Percentiles rank a stretch among this genome's conserved stretches.
phyloP scores from a whole-genome alignment of 164 flowering plant species.

The Euptelea pleiosperma region DNA sequence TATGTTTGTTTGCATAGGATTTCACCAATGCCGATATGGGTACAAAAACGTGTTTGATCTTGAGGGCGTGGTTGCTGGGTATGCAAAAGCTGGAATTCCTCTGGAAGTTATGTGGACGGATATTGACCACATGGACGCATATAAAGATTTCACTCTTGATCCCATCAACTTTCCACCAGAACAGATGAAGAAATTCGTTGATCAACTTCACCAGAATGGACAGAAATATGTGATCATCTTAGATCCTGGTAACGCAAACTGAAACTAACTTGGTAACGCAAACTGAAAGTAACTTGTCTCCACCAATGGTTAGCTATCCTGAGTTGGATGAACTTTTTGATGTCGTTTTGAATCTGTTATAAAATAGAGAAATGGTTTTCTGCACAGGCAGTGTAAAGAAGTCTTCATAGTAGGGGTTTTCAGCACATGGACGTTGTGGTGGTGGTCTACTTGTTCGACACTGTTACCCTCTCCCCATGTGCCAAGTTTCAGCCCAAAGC shows the following conservation, averaged over 20 bases:
- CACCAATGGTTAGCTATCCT: too few species aligned
- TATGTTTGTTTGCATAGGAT: conserved; percentile 39
- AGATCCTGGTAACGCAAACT: conserved; percentile 60
- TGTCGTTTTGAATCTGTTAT: too few species aligned
- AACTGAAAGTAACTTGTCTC: too few species aligned
- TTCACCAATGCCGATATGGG: conserved; percentile 86
- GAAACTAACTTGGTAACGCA: too few species aligned
- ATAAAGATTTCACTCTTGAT: conserved; percentile 78
- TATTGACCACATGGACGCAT: conserved; percentile 81
- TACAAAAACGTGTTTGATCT: conserved; percentile 60
- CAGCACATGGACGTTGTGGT: too few species aligned
- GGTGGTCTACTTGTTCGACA: too few species aligned
- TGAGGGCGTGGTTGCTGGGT: conserved; percentile 69
- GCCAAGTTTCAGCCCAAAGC: too few species aligned
- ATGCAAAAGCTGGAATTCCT: conserved; percentile 73
- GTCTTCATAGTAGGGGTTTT: too few species aligned
- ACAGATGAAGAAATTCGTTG: conserved; percentile 46
- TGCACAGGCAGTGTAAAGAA: too few species aligned
- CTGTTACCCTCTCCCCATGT: too few species aligned
- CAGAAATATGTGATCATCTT: conserved; percentile 69
- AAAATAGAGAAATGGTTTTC: too few species aligned
- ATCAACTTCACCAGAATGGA: conserved; percentile 55
- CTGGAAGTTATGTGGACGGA: conserved; percentile 95
- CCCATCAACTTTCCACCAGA: conserved; percentile 64
- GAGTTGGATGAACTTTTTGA: too few species aligned